A percentile compares a stretch with the other conserved stretches of the same genome.
Conservation (phyloP, 257 asterid genomes). For the Solanum okadae region DNA sequence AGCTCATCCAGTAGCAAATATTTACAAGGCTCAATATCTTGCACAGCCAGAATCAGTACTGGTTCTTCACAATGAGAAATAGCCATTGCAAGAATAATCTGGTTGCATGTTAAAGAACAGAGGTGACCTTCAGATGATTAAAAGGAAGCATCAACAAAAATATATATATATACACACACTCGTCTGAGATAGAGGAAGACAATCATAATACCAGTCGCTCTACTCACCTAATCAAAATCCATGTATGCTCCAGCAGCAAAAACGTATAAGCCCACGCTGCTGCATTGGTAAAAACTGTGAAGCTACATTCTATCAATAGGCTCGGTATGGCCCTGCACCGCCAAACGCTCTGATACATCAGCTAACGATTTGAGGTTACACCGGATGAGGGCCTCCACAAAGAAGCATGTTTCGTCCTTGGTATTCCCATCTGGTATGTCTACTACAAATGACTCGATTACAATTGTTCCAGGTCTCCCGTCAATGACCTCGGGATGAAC, state of each 20-base stretch:
- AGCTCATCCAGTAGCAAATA: not conserved
- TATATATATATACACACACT: not conserved
- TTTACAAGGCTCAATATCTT: not conserved
- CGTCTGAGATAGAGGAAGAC: not conserved
- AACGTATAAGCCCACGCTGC: not conserved
- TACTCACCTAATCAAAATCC: not conserved
- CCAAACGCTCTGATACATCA: conserved; percentile 11
- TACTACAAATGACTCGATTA: conserved; percentile 8
- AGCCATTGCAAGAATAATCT: not conserved
- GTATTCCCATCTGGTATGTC: conserved; percentile 10
- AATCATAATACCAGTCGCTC: not conserved
- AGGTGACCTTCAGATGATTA: not conserved
- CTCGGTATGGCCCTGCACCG: conserved; percentile 9
- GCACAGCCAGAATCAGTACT: not conserved
- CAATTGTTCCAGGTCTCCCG: conserved; percentile 11
- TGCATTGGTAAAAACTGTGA: not conserved
- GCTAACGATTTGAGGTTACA: conserved; percentile 11
- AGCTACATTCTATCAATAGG: conserved; percentile 5
- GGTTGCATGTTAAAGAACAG: not conserved
- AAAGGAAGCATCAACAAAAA: not conserved
- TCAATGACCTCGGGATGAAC: conserved; percentile 6
- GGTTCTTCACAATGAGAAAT: not conserved
- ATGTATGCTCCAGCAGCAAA: not conserved
- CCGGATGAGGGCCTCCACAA: conserved; percentile 10
- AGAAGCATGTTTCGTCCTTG: conserved; percentile 9